Conservation (phyloP, 2,329 filamentous ascomycete genomes). For the Xylaria polymorpha region DNA sequence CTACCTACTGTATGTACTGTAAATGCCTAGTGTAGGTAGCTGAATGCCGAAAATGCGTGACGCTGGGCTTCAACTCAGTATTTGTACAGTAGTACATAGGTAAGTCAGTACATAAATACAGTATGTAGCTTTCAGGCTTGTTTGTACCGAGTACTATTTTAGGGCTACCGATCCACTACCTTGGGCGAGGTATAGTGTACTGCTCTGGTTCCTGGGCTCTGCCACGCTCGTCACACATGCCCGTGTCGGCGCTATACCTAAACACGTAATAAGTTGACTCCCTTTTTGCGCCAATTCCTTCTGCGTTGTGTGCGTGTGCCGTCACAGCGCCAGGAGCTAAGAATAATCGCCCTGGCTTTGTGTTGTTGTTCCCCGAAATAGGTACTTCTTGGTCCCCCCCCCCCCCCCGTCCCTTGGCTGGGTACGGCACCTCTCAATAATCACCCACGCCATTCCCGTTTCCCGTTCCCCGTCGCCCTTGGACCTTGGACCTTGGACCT, state of each 20-base stretch:
- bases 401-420: too few relatives aligned
- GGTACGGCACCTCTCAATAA: constrained; percentile 1
- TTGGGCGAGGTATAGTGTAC: not conserved
- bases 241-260: constrained; percentile 17
- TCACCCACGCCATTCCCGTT: constrained; percentile 20
- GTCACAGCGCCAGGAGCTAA: constrained; percentile 19
- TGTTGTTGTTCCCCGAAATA: constrained; percentile 36
- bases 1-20: too few relatives aligned
- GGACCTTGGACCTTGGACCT: constrained; percentile 25
- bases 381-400: constrained; percentile 2
- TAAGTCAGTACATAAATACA: too few relatives aligned
- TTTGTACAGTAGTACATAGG: not conserved
- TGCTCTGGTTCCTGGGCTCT: constrained; percentile 18
- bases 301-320: constrained; percentile 1
- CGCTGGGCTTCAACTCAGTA: not conserved
- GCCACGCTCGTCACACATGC: constrained; percentile 17
- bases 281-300: constrained; percentile 3
- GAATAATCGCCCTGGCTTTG: constrained; percentile 26
- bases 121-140: not conserved
- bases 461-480: constrained; percentile 30
- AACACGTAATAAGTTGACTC: constrained; percentile 27
- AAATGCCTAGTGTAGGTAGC: too few relatives aligned
- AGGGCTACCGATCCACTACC: not conserved
- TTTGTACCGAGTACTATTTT: not conserved
- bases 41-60: not conserved